Evolutionary conservation across 2,329 filamentous ascomycete species (phyloP).

Genomic region (Epichloe festucae): DNA sequence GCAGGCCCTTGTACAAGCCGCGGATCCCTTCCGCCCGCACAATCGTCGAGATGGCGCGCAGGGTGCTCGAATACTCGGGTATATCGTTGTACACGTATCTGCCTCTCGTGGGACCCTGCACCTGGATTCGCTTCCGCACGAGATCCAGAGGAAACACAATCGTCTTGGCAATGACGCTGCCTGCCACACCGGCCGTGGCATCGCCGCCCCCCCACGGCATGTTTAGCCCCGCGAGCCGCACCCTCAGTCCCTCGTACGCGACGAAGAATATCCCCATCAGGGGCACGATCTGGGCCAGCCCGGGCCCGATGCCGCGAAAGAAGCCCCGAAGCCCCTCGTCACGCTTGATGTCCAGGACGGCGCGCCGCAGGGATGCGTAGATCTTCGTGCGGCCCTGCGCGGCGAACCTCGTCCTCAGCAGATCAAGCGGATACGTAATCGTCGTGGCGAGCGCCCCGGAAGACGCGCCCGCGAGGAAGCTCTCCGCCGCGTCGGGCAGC

Average conservation of each 20-base stretch:
- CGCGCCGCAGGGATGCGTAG: constrained; percentile 59
- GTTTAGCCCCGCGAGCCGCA: constrained; percentile 39
- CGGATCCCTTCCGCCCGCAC: constrained; percentile 58
- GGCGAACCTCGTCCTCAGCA: constrained; percentile 90
- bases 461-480: constrained; percentile 70
- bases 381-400: constrained; percentile 72
- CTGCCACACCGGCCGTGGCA: constrained; percentile 67
- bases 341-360: constrained; percentile 57
- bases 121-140: constrained; percentile 83
- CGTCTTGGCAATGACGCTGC: constrained; percentile 75
- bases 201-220: constrained; percentile 67
- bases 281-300: constrained; percentile 76
- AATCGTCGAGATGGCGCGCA: constrained; percentile 55
- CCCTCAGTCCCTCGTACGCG: constrained; percentile 65
- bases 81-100: constrained; percentile 80
- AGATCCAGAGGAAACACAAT: constrained; percentile 87
- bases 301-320: constrained; percentile 75
- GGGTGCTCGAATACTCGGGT: constrained; percentile 62
- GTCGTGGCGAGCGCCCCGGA: constrained; percentile 76
- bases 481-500: constrained; percentile 56
- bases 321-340: constrained; percentile 71
- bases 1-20: constrained; percentile 77
- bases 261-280: constrained; percentile 97
- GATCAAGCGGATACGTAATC: constrained; percentile 81
- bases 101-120: constrained; percentile 75